These are phyloP conservation scores for Senecio squalidus DNA, from an alignment of 140 eudicot genomes.

Conservation along the genomic window DNA sequence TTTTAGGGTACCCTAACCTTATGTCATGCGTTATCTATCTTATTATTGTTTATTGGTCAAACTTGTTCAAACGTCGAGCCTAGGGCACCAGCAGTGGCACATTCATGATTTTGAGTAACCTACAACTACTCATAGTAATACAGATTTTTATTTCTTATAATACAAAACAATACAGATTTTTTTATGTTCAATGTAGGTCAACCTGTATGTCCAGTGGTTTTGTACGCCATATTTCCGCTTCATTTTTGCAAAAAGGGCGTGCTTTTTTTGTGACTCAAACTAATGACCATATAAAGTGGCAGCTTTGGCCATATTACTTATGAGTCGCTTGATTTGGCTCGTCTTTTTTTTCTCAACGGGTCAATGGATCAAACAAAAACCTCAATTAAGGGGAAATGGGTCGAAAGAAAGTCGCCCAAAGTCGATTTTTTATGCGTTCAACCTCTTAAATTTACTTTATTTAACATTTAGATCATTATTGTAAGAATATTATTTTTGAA, in stretches of 20 bases:
- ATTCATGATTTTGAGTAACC: neutral
- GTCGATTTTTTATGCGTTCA: too few species aligned
- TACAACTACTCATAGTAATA: too few species aligned
- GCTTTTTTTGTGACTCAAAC: neutral
- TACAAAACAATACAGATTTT: neutral
- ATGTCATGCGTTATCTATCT: neutral
- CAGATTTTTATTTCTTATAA: too few species aligned
- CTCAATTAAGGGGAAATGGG: neutral
- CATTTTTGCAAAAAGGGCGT: neutral
- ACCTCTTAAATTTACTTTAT: too few species aligned
- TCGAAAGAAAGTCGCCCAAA: too few species aligned
- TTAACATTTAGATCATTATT: too few species aligned
- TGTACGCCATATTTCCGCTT: neutral
- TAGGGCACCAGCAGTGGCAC: neutral
- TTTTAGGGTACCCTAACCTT: neutral
- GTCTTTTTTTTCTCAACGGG: too few species aligned
- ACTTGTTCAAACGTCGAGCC: neutral
- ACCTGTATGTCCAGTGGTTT: neutral
- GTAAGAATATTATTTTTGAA: too few species aligned
- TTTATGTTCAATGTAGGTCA: neutral
- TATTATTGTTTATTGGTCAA: neutral
- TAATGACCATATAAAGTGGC: neutral
- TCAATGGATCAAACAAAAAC: too few species aligned
- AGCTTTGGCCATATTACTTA: neutral
- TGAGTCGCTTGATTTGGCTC: neutral